Evolutionary conservation across 2,329 filamentous ascomycete species (phyloP).

Genomic region (Calonectria pteridis): DNA sequence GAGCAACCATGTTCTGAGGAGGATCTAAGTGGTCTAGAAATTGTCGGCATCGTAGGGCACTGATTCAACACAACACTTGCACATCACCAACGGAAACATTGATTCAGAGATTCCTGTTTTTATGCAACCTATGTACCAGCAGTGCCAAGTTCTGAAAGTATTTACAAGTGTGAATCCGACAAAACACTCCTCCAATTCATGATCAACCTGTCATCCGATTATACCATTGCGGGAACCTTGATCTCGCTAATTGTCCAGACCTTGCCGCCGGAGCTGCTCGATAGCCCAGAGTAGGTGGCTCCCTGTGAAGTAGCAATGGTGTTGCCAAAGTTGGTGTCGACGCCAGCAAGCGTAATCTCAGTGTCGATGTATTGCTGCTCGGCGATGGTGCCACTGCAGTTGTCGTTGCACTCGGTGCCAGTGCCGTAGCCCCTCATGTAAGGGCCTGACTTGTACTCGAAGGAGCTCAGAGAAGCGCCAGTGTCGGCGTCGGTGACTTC

Average conservation of each 20-base stretch:
- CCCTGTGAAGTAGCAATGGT: slow-evolving; percentile 32
- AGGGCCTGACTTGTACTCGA: slow-evolving; percentile 34
- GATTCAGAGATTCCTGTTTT: background rate
- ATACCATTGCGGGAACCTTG: slow-evolving; percentile 29
- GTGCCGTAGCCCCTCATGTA: slow-evolving; percentile 38
- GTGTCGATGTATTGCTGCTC: slow-evolving; percentile 37
- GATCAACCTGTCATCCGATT: background rate
- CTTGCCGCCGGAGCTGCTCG: slow-evolving; percentile 25
- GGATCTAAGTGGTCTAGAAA: background rate
- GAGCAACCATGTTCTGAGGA: background rate
- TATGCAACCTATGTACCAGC: background rate
- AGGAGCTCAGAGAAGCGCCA: slow-evolving; percentile 28
- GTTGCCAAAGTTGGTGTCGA: slow-evolving; percentile 34
- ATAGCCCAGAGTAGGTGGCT: slow-evolving; percentile 30
- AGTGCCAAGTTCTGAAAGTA: background rate
- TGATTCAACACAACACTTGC: background rate
- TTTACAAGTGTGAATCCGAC: slow-evolving; percentile 5
- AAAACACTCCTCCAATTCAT: background rate
- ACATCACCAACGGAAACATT: background rate
- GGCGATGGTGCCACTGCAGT: slow-evolving; percentile 30
- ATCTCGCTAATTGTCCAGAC: slow-evolving; percentile 39
- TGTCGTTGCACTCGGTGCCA: slow-evolving; percentile 36
- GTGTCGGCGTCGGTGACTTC: slow-evolving; percentile 35
- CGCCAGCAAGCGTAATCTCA: slow-evolving; percentile 31
- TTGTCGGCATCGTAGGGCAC: too few relatives aligned